These are phyloP conservation scores for Kodamaea laetipori DNA, from an alignment of 805 yeast genomes.

Conservation along the genomic window DNA sequence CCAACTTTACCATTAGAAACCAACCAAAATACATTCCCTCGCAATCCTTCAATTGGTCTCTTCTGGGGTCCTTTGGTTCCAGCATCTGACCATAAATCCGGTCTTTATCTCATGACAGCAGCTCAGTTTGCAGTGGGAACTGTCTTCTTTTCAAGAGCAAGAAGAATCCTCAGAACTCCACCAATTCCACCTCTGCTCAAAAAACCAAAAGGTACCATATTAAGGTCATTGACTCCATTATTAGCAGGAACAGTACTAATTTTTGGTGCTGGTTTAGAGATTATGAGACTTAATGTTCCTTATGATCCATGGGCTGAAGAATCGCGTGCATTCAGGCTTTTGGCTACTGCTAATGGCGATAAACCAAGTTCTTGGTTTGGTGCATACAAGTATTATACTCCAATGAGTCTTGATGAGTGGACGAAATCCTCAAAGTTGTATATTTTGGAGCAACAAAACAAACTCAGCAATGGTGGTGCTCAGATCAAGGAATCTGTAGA, in stretches of 20 bases:
- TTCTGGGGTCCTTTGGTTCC: slow-evolving; percentile 74
- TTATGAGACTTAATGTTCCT: slow-evolving; percentile 48
- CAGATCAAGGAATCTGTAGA: not conserved
- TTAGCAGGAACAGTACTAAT: slow-evolving; percentile 47
- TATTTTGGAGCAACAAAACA: slow-evolving; percentile 3
- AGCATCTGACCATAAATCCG: slow-evolving; percentile 62
- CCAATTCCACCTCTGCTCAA: slow-evolving; percentile 1
- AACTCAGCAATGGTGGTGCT: not conserved
- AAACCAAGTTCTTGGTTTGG: slow-evolving; percentile 67
- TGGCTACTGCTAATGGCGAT: slow-evolving; percentile 51
- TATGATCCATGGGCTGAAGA: slow-evolving; percentile 76
- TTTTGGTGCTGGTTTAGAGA: slow-evolving; percentile 59
- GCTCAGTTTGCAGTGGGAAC: slow-evolving; percentile 56
- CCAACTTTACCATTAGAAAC: not conserved
- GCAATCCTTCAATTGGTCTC: slow-evolving; percentile 19
- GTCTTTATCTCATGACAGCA: slow-evolving; percentile 53
- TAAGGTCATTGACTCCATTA: slow-evolving; percentile 20
- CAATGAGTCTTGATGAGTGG: slow-evolving; percentile 49
- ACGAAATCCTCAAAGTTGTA: slow-evolving; percentile 20
- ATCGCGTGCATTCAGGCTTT: slow-evolving; percentile 54
- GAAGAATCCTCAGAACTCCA: slow-evolving; percentile 18
- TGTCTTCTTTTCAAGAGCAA: slow-evolving; percentile 22
- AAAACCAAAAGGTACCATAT: slow-evolving; percentile 4
- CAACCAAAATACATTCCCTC: slow-evolving; percentile 10
- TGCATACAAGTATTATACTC: slow-evolving; percentile 54